Evolutionary conservation across 2,329 filamentous ascomycete genomes (phyloP), one percentile per base, ranked within the genome.

Genomic region (Chrysoporthe cubensis): DNA sequence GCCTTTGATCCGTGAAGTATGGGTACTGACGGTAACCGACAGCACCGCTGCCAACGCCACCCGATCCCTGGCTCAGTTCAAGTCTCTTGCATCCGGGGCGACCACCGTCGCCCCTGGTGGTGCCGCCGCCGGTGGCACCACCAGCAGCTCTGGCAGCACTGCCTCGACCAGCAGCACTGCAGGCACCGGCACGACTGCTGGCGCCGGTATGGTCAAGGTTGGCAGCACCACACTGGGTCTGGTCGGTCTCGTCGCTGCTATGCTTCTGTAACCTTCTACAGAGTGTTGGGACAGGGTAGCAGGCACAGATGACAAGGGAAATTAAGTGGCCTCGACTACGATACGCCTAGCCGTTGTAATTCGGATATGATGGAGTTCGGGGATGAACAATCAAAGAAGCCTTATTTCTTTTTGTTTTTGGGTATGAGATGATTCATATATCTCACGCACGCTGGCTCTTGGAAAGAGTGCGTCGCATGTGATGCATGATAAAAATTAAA

Each of bases 31-130:
- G 16, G n/a, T 65, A 37, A 40, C 50, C 16, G 14, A 50, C 57
- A 84, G 81, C 77, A 82, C 84, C 43, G 72, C 79, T 34, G 81
- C 82, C 74, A 89, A 89, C 78, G 69, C 83, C 3, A 75, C 82
- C 50, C 83, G 85, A 70, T 84, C 85, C 44, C 80, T 90, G 16
- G 74, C 78, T 2, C 79, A 79, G 71, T 88, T 85, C 81, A 82
- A 81, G 76, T 57, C 70, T 2, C 69, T 79, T 44, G 82, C 84
- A 40, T 73, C 76, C 44, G 37, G 64, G 11, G 76, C 74, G 4
- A 69, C 74, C 43, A 77, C 73, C 52, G 76, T 78, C 67, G 70
- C 77, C 11, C 77, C 78, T 46, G 75, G 75, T 66, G 65, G 64
- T 34, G 57, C 62, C 50, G 59, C 43, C 48, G 50, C 37, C 6